Percentiles rank a stretch among this genome's conserved stretches.
Conservation (phyloP, 2,329 filamentous ascomycete species). For the Ascochyta koolunga region DNA sequence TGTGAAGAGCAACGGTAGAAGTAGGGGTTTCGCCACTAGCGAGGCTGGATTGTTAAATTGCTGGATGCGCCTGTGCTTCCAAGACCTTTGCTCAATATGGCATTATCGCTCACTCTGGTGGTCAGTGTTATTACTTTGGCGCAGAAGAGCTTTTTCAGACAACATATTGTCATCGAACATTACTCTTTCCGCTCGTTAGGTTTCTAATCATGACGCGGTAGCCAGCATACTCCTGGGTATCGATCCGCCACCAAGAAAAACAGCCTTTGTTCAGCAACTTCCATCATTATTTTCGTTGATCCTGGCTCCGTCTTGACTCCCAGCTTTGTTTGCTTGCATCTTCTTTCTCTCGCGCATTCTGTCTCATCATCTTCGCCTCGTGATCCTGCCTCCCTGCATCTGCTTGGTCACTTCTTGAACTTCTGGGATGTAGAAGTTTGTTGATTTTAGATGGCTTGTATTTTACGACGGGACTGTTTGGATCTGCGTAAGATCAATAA, state of each 20-base stretch:
- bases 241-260: constrained; percentile 3
- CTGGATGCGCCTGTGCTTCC: constrained; percentile 2
- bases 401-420: constrained; percentile 6
- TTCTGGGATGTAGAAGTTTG: constrained; percentile 11
- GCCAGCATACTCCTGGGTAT: constrained; percentile 4
- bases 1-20: not conserved
- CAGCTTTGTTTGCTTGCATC: constrained; percentile 13
- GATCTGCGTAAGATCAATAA: not conserved
- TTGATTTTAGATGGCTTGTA: constrained; percentile 14
- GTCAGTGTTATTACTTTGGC: not conserved
- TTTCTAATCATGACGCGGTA: constrained; percentile 8
- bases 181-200: not conserved
- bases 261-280: not conserved
- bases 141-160: not conserved
- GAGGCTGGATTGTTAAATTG: constrained; percentile 3
- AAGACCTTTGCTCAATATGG: not conserved
- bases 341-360: constrained; percentile 10
- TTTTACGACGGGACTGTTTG: constrained; percentile 13
- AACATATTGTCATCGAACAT: not conserved
- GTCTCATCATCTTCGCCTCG: constrained; percentile 4
- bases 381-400: constrained; percentile 9
- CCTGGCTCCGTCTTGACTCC: constrained; percentile 6
- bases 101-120: not conserved
- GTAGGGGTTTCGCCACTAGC: constrained; percentile 3
- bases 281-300: not conserved